Evolutionary conservation across 768 basidiomycete species (phyloP), one percentile per base, ranked within the genome.

Genomic region (Leccinellum rugosiceps): DNA sequence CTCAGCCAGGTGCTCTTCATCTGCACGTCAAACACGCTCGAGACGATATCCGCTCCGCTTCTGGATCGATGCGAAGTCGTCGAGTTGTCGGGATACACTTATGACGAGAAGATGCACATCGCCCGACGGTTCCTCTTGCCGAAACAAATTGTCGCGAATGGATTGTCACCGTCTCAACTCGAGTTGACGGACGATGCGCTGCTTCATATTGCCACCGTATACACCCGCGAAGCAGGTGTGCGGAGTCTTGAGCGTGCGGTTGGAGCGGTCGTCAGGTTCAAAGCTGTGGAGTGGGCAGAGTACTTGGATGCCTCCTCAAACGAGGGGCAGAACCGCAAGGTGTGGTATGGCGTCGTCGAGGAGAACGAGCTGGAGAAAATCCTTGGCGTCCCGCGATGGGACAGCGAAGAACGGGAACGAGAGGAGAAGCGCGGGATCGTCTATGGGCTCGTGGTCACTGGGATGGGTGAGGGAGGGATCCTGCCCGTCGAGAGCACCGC

Each of bases 181-280:
- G 71, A 75, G 21, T 74, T 97, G 44, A 84, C 84, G 0, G 86
- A 92, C 52, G 83, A 84, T 10, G 86, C 87, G 0, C 70, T 96
- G 30, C 72, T 87, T 54, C 80, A 83, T 51, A 80, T 96, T 50
- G 85, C 88, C 19, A 89, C 86, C 1, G 79, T 85, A 21, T 95
- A 93, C 65, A 95, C 94, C 2, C 79, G 91, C 6, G 94, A 98
- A 72, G 92, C 94, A 0, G 95, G 95, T 32, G 94, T 98, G n/a
- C 84, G 95, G 34, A 86, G 84, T 46, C 80, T 96, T 15, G 94
- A 97, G 65, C 83, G 94, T 13, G 84, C 90, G 2, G 85, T 98
- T 43, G 93, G 92, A 3, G 81, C 86, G 23, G 86, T 98, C n/a
- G 89, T 89, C n/a, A 76, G 94, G 31, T 88, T 81, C 62, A 97